A percentile compares a stretch with the other conserved stretches of the same genome.
Evolutionary conservation across 768 basidiomycete genomes (phyloP).

Genomic region (Calocybe cyanea): DNA sequence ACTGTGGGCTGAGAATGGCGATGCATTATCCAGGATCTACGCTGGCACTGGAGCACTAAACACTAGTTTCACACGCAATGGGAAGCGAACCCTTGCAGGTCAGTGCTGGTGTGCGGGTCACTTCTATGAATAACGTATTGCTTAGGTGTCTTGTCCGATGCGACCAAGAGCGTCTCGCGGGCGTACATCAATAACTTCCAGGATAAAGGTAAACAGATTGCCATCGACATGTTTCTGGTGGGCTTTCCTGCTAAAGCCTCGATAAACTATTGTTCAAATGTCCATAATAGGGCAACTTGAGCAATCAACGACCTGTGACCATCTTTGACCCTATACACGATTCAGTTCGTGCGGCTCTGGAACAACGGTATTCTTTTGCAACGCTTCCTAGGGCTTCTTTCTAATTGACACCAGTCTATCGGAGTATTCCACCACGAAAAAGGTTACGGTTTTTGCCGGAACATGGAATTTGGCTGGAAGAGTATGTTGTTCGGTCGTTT

Average conservation of each 20-base stretch:
- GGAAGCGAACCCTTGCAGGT: constrained; percentile 92
- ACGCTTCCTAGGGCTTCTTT: neutral
- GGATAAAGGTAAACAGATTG: constrained; percentile 89
- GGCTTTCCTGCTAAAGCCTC: constrained; percentile 22
- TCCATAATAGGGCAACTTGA: constrained; percentile 86
- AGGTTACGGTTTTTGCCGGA: constrained; percentile 77
- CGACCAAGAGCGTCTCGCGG: constrained; percentile 92
- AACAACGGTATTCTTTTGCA: constrained; percentile 49
- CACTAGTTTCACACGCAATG: constrained; percentile 92
- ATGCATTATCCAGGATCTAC: constrained; percentile 90
- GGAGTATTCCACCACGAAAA: constrained; percentile 80
- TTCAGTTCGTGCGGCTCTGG: constrained; percentile 68
- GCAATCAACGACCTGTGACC: constrained; percentile 78
- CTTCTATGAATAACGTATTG: neutral
- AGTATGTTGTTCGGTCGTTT: constrained; percentile 36
- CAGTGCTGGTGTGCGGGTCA: constrained; percentile 8
- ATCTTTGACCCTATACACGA: constrained; percentile 96
- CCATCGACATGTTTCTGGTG: constrained; percentile 95
- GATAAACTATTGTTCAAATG: constrained; percentile 5
- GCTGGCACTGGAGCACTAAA: constrained; percentile 93
- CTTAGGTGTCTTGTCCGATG: constrained; percentile 86
- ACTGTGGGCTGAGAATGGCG: constrained; percentile 96
- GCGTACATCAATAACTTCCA: constrained; percentile 99
- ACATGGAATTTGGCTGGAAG: constrained; percentile 97
- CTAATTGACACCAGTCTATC: constrained; percentile 41